Base-by-base conservation (phyloP, 306 rosid species). In the Inga oerstediana region DNA sequence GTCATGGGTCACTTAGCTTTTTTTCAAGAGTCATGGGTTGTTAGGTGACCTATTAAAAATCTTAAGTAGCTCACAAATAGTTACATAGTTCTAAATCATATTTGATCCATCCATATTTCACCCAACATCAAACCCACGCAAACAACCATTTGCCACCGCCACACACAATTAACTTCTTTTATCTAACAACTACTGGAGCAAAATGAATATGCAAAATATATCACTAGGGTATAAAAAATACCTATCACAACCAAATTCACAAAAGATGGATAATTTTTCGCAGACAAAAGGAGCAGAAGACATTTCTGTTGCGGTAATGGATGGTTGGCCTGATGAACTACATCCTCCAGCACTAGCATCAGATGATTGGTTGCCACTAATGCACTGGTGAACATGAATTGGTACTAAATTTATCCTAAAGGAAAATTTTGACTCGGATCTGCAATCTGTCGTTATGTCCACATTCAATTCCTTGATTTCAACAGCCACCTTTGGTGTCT, bases 201-300 rank as follows among this genome's bases (percentile, higher is more conserved):
- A 54, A 58, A 78, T 62, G 52, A 75, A 79, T 64, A 87, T 45
- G 8, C 32, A 43, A 45, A 74, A 79, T 15, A 20, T 34, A 35
- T n/a, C 70, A 59, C 27, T 13, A 30, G 43, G 72, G 59, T 64
- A 87, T 78, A 68, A 88, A 89, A 79, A 80, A 78, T 92, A 97
- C 99, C 98, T 94, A 81, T 89, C 87, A 82, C 86, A 92, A 85
- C 91, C 97, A 87, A 94, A 91, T 90, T 88, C 94, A 88, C 94
- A 90, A 43, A 83, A 87, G 83, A 94, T 43, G 15, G 88, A 84
- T 84, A 97, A 89, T 76, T 89, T 94, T 88, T 91, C 94, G 74
- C 97, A 92, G 62, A 86, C 59, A 72, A 88, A 87, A 84, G 85
- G 85, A 49, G 91, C 81, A 80, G 88, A 80, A 69, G 90, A 61